Percentiles rank a stretch among this genome's conserved stretches.
phyloP scores from a whole-genome alignment of 305 asterid species.

The Fraxinus nigra region DNA sequence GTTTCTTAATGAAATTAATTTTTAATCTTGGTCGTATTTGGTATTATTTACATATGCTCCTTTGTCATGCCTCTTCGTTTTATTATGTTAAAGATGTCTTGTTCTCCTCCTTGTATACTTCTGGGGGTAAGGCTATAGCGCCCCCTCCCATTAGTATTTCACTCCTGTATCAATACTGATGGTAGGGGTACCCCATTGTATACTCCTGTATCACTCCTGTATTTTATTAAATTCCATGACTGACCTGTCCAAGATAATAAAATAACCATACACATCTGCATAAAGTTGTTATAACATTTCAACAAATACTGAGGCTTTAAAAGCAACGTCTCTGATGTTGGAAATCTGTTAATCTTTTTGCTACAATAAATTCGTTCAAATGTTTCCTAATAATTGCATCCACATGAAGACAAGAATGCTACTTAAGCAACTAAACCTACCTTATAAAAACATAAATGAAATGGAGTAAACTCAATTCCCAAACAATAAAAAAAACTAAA shows the following conservation, averaged over 20 bases:
- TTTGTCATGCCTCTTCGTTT: background rate
- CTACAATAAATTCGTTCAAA: conserved; percentile 4
- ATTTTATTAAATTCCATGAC: background rate
- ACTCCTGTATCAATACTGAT: background rate
- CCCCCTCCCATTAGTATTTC: background rate
- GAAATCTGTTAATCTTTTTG: background rate
- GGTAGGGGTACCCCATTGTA: background rate
- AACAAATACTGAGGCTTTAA: background rate
- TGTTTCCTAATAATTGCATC: background rate
- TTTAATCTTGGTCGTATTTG: background rate
- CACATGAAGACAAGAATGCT: conserved; percentile 5
- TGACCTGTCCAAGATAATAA: background rate
- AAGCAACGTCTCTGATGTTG: background rate
- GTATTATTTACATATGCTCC: background rate
- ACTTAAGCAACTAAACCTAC: background rate
- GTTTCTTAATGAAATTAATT: background rate
- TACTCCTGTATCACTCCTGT: too few species aligned
- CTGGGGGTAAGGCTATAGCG: background rate
- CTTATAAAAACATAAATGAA: background rate
- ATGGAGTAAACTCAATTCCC: conserved; percentile 3
- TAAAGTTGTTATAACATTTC: background rate
- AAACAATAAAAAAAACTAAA: conserved; percentile 8
- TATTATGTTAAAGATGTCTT: background rate
- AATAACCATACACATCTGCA: background rate
- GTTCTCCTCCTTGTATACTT: background rate